Percentiles rank a stretch among this genome's conserved stretches.
Conservation (phyloP, 1,284 basidiomycete species). For the Trametes pubescens region DNA sequence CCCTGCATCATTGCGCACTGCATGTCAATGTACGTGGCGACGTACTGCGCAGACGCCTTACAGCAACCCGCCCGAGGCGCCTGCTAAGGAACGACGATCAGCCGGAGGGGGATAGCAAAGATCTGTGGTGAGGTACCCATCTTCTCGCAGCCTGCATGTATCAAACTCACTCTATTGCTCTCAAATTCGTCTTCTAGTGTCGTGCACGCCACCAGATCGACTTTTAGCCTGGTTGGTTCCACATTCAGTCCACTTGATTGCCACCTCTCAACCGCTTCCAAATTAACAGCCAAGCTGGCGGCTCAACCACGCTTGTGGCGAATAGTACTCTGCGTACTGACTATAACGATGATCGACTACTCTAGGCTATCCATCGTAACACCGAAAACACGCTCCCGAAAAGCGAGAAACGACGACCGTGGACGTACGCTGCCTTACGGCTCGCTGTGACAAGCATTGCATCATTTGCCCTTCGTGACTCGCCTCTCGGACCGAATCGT, state of each 20-base stretch:
- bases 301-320: neutral
- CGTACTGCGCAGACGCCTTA: constrained; percentile 1
- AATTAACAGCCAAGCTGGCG: too few species aligned
- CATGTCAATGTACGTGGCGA: neutral
- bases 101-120: neutral
- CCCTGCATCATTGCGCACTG: neutral
- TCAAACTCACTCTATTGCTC: constrained; percentile 1
- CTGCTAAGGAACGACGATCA: neutral
- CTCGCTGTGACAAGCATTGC: neutral
- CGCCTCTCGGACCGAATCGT: too few species aligned
- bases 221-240: neutral
- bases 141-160: neutral
- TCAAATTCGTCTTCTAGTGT: neutral
- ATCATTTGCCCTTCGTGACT: too few species aligned
- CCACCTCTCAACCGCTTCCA: neutral
- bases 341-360: neutral
- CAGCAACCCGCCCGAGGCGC: constrained; percentile 2
- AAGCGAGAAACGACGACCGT: too few species aligned
- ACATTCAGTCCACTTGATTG: neutral
- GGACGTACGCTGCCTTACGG: too few species aligned
- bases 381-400: too few species aligned
- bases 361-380: too few species aligned
- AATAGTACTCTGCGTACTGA: neutral
- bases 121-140: neutral
- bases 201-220: neutral